These are phyloP conservation scores for Phytophthora vignae DNA, from an alignment of 352 stramenopile species.

Conservation along the genomic window DNA sequence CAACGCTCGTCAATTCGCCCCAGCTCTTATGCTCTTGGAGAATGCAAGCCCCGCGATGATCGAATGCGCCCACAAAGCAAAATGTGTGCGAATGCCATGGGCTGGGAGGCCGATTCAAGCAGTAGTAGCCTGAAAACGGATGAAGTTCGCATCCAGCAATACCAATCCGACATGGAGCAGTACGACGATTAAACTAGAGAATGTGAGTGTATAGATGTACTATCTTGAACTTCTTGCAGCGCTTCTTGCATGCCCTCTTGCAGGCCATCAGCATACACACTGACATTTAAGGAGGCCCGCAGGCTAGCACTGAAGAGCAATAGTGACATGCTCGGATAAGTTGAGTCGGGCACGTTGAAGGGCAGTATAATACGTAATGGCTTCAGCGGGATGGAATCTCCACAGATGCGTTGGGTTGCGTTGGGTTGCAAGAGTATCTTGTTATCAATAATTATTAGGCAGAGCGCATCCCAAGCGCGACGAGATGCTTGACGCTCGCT, in stretches of 20 bases:
- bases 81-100: not conserved
- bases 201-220: not conserved
- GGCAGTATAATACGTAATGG: not conserved
- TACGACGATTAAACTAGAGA: conserved; percentile 15
- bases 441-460: conserved; percentile 48
- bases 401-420: conserved; percentile 5
- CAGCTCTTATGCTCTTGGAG: not conserved
- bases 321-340: too few relatives aligned
- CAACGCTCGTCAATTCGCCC: conserved; percentile 12
- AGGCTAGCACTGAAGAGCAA: too few relatives aligned
- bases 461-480: not conserved
- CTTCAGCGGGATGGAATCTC: conserved; percentile 19
- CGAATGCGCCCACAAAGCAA: not conserved
- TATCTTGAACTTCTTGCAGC: too few relatives aligned
- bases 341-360: conserved; percentile 12
- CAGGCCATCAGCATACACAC: too few relatives aligned
- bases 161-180: conserved; percentile 9
- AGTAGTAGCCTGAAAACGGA: conserved; percentile 18
- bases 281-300: too few relatives aligned
- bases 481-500: not conserved
- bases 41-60: not conserved
- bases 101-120: conserved; percentile 5
- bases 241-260: too few relatives aligned
- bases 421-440: conserved; percentile 19
- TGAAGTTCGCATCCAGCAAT: conserved; percentile 25